Conservation (phyloP, 2,329 filamentous ascomycete species). For the Colletotrichum magnum region DNA sequence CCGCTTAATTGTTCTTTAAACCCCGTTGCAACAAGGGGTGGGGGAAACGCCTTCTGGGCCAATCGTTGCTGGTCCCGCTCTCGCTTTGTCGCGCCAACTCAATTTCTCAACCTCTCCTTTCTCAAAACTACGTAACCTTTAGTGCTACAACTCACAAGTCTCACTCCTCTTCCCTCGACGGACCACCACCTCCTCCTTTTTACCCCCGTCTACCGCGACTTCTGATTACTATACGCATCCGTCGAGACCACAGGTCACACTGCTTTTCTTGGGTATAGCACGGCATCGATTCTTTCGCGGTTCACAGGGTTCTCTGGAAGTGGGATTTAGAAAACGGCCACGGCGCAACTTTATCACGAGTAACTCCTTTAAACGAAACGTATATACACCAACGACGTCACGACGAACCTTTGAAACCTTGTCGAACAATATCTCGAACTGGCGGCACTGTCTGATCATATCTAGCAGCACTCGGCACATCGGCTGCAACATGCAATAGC, state of each 20-base stretch:
- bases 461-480: not conserved
- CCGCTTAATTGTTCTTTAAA: not conserved
- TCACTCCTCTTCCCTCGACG: too few species aligned
- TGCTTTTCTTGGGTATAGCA: not conserved
- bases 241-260: not conserved
- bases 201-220: constrained; percentile 10
- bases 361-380: constrained; percentile 36
- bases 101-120: constrained; percentile 27
- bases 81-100: constrained; percentile 20
- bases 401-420: constrained; percentile 27
- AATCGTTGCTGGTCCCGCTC: constrained; percentile 10
- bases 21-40: not conserved
- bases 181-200: not conserved
- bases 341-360: constrained; percentile 34
- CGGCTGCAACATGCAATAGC: constrained; percentile 37
- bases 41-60: not conserved
- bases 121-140: constrained; percentile 14
- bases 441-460: not conserved
- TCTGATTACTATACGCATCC: constrained; percentile 17
- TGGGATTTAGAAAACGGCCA: constrained; percentile 33
- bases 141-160: not conserved
- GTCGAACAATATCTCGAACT: not conserved
- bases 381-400: constrained; percentile 38
- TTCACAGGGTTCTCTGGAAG: constrained; percentile 10
- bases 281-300: constrained; percentile 5